Evolutionary conservation across 331 rosid genomes (phyloP).

Genomic region (Malus hybrid): DNA sequence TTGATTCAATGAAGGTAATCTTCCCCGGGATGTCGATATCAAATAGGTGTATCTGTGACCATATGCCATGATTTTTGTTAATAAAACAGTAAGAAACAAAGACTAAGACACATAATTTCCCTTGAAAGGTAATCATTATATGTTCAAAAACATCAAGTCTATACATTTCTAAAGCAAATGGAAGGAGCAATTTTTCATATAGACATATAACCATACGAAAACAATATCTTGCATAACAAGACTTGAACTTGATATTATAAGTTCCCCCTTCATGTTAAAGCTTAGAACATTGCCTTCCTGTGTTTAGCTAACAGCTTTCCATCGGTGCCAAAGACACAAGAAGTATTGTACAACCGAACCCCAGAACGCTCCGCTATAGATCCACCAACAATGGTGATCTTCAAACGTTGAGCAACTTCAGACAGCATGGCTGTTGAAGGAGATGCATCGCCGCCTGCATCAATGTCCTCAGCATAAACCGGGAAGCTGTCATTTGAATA

Average conservation of each 20-base stretch:
- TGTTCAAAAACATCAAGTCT: background rate
- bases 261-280: background rate
- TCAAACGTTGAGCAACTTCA: slow-evolving; percentile 54
- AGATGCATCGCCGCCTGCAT: slow-evolving; percentile 72
- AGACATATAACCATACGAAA: background rate
- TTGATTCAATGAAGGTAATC: slow-evolving; percentile 87
- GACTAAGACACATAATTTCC: background rate
- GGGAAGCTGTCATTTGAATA: slow-evolving; percentile 86
- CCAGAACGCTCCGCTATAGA: slow-evolving; percentile 83
- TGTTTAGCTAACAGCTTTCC: slow-evolving; percentile 78
- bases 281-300: slow-evolving; percentile 54
- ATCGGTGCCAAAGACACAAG: slow-evolving; percentile 77
- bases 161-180: background rate
- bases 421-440: slow-evolving; percentile 94
- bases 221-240: background rate
- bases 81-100: background rate
- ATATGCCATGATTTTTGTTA: background rate
- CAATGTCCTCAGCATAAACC: slow-evolving; percentile 82
- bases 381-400: slow-evolving; percentile 84
- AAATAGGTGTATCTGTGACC: slow-evolving; percentile 76
- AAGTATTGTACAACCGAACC: slow-evolving; percentile 65
- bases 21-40: slow-evolving; percentile 94
- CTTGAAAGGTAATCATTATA: background rate
- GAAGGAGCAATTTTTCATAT: background rate
- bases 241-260: background rate